phyloP scores from a whole-genome alignment of 768 basidiomycete species.

The Rhodotorula taiwanensis region DNA sequence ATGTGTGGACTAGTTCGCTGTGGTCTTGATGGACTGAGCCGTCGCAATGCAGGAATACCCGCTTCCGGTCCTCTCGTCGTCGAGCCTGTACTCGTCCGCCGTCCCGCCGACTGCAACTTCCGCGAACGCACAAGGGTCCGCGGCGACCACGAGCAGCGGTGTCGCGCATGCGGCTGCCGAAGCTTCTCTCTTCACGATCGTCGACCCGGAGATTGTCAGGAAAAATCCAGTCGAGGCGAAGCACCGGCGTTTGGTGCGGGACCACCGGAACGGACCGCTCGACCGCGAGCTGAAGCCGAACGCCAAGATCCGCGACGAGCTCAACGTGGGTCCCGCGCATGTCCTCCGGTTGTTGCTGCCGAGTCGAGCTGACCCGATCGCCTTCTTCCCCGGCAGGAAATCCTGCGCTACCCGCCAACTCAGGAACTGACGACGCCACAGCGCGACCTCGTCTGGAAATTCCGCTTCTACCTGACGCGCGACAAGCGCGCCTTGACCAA shows the following conservation, averaged over 20 bases:
- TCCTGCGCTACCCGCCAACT: constrained; percentile 85
- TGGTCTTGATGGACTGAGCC: not conserved
- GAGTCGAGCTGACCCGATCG: not conserved
- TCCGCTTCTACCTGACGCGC: constrained; percentile 89
- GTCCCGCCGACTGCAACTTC: not conserved
- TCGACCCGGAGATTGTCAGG: constrained; percentile 81
- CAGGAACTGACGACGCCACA: constrained; percentile 79
- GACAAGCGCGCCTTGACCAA: constrained; percentile 93
- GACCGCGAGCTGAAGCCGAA: constrained; percentile 95
- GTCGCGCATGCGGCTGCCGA: constrained; percentile 44
- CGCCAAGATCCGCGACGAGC: constrained; percentile 85
- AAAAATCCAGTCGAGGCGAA: constrained; percentile 98
- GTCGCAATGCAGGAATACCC: constrained; percentile 35
- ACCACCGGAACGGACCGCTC: constrained; percentile 88
- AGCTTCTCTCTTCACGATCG: constrained; percentile 68
- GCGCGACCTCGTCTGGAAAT: constrained; percentile 96
- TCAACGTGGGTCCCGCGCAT: constrained; percentile 58
- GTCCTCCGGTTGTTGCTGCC: not conserved
- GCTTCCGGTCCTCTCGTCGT: constrained; percentile 33
- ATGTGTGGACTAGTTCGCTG: too few species aligned
- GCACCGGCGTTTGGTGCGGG: constrained; percentile 84
- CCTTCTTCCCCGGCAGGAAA: constrained; percentile 54
- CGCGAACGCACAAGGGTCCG: constrained; percentile 52
- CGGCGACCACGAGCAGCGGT: constrained; percentile 37
- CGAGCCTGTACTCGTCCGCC: constrained; percentile 40